Evolutionary conservation across 345 rosid genomes (phyloP).

Genomic region (Streptanthus diversifolius): DNA sequence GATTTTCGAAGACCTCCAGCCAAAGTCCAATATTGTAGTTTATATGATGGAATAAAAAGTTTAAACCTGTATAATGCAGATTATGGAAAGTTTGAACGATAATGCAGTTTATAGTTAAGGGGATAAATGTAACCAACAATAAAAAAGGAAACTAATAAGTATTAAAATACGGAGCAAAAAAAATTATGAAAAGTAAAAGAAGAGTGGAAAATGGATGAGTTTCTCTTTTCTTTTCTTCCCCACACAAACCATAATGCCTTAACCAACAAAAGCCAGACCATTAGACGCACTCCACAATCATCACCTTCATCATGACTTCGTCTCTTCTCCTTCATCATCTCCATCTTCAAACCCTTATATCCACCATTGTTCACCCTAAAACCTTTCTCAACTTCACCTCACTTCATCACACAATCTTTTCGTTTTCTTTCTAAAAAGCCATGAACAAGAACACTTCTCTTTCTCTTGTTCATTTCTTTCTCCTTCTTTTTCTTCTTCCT

Average conservation of each 20-base stretch:
- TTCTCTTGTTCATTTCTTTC: constrained; percentile 18
- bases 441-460: constrained; percentile 41
- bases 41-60: background rate
- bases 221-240: constrained; percentile 31
- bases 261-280: constrained; percentile 40
- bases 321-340: constrained; percentile 26
- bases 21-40: background rate
- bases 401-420: constrained; percentile 17
- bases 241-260: constrained; percentile 36
- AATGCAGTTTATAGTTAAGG: background rate
- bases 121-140: no score
- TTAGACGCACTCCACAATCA: constrained; percentile 38
- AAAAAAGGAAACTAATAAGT: background rate
- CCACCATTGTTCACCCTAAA: constrained; percentile 31
- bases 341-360: constrained; percentile 37
- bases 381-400: constrained; percentile 35
- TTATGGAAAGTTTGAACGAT: background rate
- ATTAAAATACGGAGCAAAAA: background rate
- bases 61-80: background rate
- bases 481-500: constrained; percentile 27
- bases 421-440: constrained; percentile 27
- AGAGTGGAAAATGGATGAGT: constrained; percentile 28
- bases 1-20: constrained; percentile 21
- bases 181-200: constrained; percentile 28
- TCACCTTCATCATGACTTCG: constrained; percentile 56